Evolutionary conservation across 2,329 filamentous ascomycete genomes (phyloP).

Genomic region (Bipolaris gigantea): DNA sequence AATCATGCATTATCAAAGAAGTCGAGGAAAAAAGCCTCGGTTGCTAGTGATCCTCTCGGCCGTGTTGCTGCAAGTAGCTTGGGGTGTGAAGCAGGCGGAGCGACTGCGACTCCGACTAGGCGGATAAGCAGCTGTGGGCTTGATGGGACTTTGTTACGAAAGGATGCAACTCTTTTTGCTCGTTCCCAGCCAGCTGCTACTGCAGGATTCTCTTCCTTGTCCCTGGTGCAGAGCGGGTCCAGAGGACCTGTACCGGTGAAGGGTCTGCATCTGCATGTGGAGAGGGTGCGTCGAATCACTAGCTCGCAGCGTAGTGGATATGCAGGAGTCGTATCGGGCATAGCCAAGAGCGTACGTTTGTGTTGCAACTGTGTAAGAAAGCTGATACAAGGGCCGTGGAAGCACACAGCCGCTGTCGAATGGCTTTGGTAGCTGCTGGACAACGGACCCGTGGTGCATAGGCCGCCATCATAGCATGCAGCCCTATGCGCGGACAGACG

Average conservation of each 20-base stretch:
- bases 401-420: neutral
- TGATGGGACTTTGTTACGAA: neutral
- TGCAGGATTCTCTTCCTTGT: conserved; percentile 9
- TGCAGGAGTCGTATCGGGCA: conserved; percentile 8
- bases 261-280: conserved; percentile 6
- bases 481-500: conserved; percentile 10
- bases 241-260: neutral
- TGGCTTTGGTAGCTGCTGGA: neutral
- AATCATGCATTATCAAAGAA: conserved; percentile 2
- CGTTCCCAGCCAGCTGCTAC: conserved; percentile 7
- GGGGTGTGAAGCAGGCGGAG: conserved; percentile 15
- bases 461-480: conserved; percentile 3
- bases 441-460: neutral
- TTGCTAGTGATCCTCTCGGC: conserved; percentile 5
- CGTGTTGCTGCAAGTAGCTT: conserved; percentile 6
- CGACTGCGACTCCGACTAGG: conserved; percentile 9
- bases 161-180: conserved; percentile 3
- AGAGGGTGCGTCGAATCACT: conserved; percentile 13
- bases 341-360: conserved; percentile 2
- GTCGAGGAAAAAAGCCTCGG: conserved; percentile 1
- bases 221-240: conserved; percentile 1
- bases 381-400: neutral
- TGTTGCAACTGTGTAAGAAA: conserved; percentile 2
- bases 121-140: conserved; percentile 3
- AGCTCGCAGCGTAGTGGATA: conserved; percentile 13